Percentiles rank a stretch among this genome's conserved stretches.
Conservation (phyloP, 1,139 yeast species). For the Chernovozyma sophiae-reginae region DNA sequence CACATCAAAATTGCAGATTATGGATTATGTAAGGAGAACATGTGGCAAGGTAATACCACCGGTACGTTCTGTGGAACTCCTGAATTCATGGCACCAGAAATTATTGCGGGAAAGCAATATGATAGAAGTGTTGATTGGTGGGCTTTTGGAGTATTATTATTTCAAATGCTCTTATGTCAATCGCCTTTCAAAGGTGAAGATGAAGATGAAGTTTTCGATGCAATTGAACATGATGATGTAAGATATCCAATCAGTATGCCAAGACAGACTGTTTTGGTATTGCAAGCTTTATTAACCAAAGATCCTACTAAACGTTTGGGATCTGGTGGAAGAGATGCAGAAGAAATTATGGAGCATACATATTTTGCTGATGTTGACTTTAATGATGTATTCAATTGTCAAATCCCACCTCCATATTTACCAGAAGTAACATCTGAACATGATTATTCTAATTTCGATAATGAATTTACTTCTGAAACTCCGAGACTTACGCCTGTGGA, state of each 20-base stretch:
- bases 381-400: conserved; percentile 73
- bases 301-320: conserved; percentile 86
- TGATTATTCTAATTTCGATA: conserved; percentile 90
- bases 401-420: conserved; percentile 79
- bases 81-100: conserved; percentile 98
- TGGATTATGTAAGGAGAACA: conserved; percentile 93
- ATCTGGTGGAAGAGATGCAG: conserved; percentile 81
- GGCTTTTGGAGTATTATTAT: conserved; percentile 96
- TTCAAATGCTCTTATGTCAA: conserved; percentile 94
- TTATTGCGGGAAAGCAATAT: conserved; percentile 85
- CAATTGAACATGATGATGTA: conserved; percentile 97
- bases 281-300: conserved; percentile 85
- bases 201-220: conserved; percentile 96
- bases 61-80: conserved; percentile 99
- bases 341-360: conserved; percentile 92
- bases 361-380: conserved; percentile 87
- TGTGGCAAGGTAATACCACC: conserved; percentile 89
- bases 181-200: conserved; percentile 98
- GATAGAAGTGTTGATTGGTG: conserved; percentile 98
- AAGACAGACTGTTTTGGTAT: conserved; percentile 88
- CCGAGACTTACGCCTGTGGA: conserved; percentile 95
- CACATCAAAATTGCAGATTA: conserved; percentile 96
- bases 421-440: conserved; percentile 83
- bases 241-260: conserved; percentile 97
- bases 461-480: conserved; percentile 90